Percentiles rank a stretch among this genome's conserved stretches.
Evolutionary conservation across 1,284 basidiomycete genomes (phyloP).

Genomic region (Microbotryum saponariae): DNA sequence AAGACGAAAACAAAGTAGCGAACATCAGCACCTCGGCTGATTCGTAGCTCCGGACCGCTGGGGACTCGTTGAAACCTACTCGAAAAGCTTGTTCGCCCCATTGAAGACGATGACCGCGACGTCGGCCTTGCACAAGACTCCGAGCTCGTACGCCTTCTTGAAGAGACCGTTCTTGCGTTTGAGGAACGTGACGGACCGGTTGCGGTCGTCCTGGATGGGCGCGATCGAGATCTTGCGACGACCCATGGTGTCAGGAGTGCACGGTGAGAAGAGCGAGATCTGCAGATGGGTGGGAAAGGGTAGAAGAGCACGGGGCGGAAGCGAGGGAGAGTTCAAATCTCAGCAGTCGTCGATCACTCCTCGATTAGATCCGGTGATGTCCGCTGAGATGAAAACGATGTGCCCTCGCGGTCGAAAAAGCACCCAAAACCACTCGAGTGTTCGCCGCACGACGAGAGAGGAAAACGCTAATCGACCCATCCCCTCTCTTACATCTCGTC

Average conservation of each 20-base stretch:
- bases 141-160: conserved; percentile 84
- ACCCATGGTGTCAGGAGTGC: conserved; percentile 51
- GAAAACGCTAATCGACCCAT: no score
- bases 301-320: no score
- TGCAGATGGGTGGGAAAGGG: no score
- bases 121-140: conserved; percentile 63
- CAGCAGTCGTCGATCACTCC: no score
- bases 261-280: no score
- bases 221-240: conserved; percentile 83
- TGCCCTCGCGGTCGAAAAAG: no score
- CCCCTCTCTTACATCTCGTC: no score
- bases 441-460: no score
- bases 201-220: conserved; percentile 80
- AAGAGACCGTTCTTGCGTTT: conserved; percentile 86
- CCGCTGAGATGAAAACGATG: no score
- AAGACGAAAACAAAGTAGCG: neutral
- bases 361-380: no score
- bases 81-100: conserved; percentile 53
- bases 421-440: no score
- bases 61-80: conserved; percentile 34
- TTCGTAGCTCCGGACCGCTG: neutral
- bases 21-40: neutral
- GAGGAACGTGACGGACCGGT: conserved; percentile 80
- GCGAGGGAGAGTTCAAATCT: no score
- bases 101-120: conserved; percentile 62